Conservation (phyloP, 2,329 filamentous ascomycete species). For the Ophiostoma himal-ulmi region DNA sequence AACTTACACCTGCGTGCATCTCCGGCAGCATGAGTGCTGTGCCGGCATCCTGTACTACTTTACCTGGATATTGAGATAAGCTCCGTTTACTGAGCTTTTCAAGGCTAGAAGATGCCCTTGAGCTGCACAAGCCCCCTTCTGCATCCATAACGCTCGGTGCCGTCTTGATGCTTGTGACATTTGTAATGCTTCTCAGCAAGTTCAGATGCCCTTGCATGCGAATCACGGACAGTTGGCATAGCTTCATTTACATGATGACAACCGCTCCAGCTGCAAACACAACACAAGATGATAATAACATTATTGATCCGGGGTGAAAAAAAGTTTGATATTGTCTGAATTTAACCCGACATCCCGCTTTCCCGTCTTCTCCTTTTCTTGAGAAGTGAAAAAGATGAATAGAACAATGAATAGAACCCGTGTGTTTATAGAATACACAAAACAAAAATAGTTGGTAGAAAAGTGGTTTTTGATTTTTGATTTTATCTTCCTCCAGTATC, state of each 20-base stretch:
- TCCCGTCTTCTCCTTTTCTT: not conserved
- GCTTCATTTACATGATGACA: too few species aligned
- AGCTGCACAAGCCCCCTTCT: not conserved
- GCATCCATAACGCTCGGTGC: not conserved
- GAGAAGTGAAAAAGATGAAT: not conserved
- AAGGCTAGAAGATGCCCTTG: not conserved
- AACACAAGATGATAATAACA: not conserved
- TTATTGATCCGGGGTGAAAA: not conserved
- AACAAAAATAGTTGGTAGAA: slow-evolving; percentile 11
- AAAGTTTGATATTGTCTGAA: slow-evolving; percentile 7
- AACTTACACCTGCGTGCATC: not conserved
- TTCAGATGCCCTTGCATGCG: too few species aligned
- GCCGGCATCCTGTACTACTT: not conserved
- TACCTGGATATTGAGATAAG: not conserved
- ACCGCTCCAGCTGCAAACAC: not conserved
- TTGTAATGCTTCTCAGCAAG: too few species aligned
- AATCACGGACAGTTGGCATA: too few species aligned
- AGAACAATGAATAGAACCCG: slow-evolving; percentile 12
- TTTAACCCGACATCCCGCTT: slow-evolving; percentile 12
- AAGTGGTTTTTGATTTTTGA: slow-evolving; percentile 3
- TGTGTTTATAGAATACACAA: slow-evolving; percentile 5
- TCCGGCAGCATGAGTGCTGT: not conserved
- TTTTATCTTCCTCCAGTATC: slow-evolving; percentile 7
- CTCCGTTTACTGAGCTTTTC: not conserved
- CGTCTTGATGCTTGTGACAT: not conserved